Evolutionary conservation across 768 basidiomycete genomes (phyloP).

Genomic region (Lactarius trivialis): DNA sequence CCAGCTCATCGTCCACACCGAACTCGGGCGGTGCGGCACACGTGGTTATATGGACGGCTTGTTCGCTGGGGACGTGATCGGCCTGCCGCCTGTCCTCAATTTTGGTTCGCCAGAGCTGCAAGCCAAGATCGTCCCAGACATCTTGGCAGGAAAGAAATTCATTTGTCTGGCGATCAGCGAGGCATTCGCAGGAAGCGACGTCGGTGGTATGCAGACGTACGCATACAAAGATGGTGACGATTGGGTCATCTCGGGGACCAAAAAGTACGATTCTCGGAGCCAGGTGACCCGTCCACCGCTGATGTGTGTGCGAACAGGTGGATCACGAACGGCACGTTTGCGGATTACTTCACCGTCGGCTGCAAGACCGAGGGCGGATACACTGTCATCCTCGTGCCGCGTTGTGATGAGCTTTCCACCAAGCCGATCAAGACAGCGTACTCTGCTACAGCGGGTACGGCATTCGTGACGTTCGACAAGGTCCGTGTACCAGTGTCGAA

Average conservation of each 20-base stretch:
- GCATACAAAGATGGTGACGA: conserved; percentile 79
- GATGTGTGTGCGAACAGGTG: conserved; percentile 42
- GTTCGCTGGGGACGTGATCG: conserved; percentile 75
- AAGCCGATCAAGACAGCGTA: conserved; percentile 91
- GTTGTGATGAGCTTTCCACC: conserved; percentile 69
- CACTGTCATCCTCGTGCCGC: conserved; percentile 68
- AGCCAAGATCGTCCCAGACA: conserved; percentile 62
- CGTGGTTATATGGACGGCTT: conserved; percentile 87
- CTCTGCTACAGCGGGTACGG: conserved; percentile 86
- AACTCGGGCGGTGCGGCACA: conserved; percentile 76
- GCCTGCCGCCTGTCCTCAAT: conserved; percentile 85
- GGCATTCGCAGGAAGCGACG: conserved; percentile 88
- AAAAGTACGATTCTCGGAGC: conserved; percentile 51
- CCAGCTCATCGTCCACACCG: conserved; percentile 72
- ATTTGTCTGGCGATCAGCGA: conserved; percentile 90
- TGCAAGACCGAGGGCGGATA: conserved; percentile 73
- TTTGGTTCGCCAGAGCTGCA: conserved; percentile 74
- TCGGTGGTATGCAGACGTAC: conserved; percentile 76
- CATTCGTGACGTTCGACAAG: conserved; percentile 76
- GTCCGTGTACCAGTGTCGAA: conserved; percentile 78
- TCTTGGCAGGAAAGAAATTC: conserved; percentile 73
- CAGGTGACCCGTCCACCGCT: neutral
- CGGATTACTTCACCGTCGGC: conserved; percentile 78
- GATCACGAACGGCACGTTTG: conserved; percentile 85
- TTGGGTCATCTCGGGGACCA: conserved; percentile 89